Conservation (phyloP, 495 filamentous ascomycete species). For the Penicillium taxi region DNA sequence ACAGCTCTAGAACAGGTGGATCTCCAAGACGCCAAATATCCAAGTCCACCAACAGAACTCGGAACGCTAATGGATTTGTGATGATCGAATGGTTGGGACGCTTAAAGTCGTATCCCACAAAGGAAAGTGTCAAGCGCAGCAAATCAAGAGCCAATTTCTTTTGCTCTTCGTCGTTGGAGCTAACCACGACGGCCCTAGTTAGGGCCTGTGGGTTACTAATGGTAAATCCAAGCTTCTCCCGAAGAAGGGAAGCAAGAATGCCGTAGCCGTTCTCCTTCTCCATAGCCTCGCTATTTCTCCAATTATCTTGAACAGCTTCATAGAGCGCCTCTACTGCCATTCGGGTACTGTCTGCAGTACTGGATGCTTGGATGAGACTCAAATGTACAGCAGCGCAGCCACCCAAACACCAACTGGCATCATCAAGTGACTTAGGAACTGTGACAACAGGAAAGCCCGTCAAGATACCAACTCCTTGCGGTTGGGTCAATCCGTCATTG, state of each 20-base stretch:
- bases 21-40: constrained; percentile 83
- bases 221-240: constrained; percentile 59
- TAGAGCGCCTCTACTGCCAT: constrained; percentile 77
- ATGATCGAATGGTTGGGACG: constrained; percentile 80
- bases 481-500: constrained; percentile 73
- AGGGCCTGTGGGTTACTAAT: constrained; percentile 19
- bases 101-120: constrained; percentile 76
- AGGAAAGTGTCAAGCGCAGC: constrained; percentile 67
- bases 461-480: constrained; percentile 71
- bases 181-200: constrained; percentile 30
- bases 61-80: constrained; percentile 89
- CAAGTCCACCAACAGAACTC: constrained; percentile 82
- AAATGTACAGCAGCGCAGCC: constrained; percentile 79
- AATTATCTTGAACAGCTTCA: constrained; percentile 74
- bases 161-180: constrained; percentile 39
- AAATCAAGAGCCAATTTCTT: constrained; percentile 61
- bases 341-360: constrained; percentile 57
- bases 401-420: constrained; percentile 84
- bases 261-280: constrained; percentile 91
- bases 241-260: constrained; percentile 69
- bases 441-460: constrained; percentile 78
- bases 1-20: constrained; percentile 65
- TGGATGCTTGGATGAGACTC: constrained; percentile 71
- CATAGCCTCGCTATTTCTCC: constrained; percentile 98
- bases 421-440: constrained; percentile 74